A percentile compares a stretch with the other conserved stretches of the same genome.
Evolutionary conservation across 345 rosid genomes (phyloP).

Genomic region (Leavenworthia alabamica): DNA sequence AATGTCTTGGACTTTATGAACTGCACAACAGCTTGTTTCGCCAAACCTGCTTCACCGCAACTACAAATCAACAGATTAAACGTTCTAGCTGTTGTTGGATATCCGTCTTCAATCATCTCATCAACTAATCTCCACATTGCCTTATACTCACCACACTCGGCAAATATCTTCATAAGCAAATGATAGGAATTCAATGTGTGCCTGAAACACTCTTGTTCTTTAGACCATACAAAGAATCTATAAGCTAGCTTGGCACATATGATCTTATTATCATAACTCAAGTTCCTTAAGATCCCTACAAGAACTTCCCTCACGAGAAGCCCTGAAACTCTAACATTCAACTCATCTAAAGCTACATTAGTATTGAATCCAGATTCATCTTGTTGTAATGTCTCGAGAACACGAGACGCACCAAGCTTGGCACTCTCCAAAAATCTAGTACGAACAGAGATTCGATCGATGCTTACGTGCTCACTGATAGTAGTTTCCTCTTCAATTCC

Average conservation of each 20-base stretch:
- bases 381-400: slow-evolving; percentile 50
- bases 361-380: slow-evolving; percentile 60
- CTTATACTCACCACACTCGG: slow-evolving; percentile 69
- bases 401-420: slow-evolving; percentile 42
- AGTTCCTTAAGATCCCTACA: slow-evolving; percentile 49
- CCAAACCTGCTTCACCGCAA: slow-evolving; percentile 70
- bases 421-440: slow-evolving; percentile 34
- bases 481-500: slow-evolving; percentile 20
- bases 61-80: slow-evolving; percentile 78
- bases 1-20: slow-evolving; percentile 74
- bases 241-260: slow-evolving; percentile 62
- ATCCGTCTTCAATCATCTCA: slow-evolving; percentile 74
- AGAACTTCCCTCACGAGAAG: slow-evolving; percentile 81
- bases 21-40: slow-evolving; percentile 62
- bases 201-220: slow-evolving; percentile 50
- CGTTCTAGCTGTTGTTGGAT: slow-evolving; percentile 67
- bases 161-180: slow-evolving; percentile 73
- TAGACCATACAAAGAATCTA: slow-evolving; percentile 71
- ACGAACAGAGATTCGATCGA: slow-evolving; percentile 16
- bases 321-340: slow-evolving; percentile 57
- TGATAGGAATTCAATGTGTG: slow-evolving; percentile 61
- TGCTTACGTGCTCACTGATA: slow-evolving; percentile 19
- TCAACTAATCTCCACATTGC: slow-evolving; percentile 90
- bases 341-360: slow-evolving; percentile 42
- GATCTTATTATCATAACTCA: slow-evolving; percentile 38